Percentiles rank a stretch among this genome's conserved stretches.
These are phyloP conservation scores for Creolimax fragrantissima DNA, from an alignment of 78 protist genomes.

Conservation along the genomic window DNA sequence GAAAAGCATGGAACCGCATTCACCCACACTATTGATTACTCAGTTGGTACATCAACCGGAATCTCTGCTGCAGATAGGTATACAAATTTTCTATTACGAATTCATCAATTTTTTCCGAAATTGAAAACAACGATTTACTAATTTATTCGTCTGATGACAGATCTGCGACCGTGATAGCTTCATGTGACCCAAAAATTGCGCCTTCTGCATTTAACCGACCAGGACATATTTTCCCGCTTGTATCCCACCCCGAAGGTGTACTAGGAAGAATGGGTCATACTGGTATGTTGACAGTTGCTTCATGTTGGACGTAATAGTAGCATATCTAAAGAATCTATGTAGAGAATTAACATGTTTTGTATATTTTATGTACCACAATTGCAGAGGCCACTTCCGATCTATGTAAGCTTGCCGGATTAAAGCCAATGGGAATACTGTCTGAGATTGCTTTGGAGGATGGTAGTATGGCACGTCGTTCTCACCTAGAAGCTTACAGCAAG, in stretches of 20 bases:
- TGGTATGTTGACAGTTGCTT: neutral
- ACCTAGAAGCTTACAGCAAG: neutral
- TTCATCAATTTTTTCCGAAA: neutral
- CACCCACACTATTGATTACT: conserved; percentile 41
- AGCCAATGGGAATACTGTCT: conserved; percentile 25
- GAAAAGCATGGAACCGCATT: conserved; percentile 47
- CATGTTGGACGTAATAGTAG: too few relatives aligned
- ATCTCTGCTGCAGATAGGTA: conserved; percentile 47
- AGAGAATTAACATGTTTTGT: neutral
- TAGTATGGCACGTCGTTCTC: conserved; percentile 34
- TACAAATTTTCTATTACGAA: neutral
- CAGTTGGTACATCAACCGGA: conserved; percentile 44
- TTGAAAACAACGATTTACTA: neutral
- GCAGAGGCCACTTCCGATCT: conserved; percentile 5
- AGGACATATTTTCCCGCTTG: conserved; percentile 61
- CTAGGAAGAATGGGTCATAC: conserved; percentile 53
- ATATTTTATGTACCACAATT: too few relatives aligned
- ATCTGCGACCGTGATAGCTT: neutral
- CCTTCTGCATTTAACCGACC: conserved; percentile 37
- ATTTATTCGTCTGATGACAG: neutral
- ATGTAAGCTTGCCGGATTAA: conserved; percentile 12
- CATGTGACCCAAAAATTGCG: neutral
- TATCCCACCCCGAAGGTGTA: conserved; percentile 33
- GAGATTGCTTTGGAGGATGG: conserved; percentile 36
- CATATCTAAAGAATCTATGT: too few relatives aligned